Evolutionary conservation across 805 yeast species (phyloP).

Genomic region (Kuraishia ogatae): DNA sequence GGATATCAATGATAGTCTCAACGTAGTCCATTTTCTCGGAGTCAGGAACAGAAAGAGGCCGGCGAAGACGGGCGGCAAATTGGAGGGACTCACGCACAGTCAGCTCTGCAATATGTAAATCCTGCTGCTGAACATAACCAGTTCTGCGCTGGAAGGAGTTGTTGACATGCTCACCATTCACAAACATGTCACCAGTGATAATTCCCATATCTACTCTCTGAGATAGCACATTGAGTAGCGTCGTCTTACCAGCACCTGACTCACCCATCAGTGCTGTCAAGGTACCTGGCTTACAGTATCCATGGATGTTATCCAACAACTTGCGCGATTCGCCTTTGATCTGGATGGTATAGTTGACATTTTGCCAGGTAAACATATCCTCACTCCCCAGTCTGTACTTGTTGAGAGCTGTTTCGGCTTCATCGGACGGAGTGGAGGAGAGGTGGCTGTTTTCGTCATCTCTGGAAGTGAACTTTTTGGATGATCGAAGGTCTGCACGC

Average conservation of each 20-base stretch:
- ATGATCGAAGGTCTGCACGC: background rate
- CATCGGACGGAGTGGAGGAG: constrained; percentile 7
- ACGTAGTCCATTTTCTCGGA: constrained; percentile 35
- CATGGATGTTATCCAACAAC: constrained; percentile 34
- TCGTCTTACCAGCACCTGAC: constrained; percentile 59
- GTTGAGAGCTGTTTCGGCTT: background rate
- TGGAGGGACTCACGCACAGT: constrained; percentile 43
- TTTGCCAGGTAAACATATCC: constrained; percentile 55
- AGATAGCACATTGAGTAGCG: constrained; percentile 43
- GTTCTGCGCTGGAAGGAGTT: constrained; percentile 43
- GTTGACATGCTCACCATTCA: constrained; percentile 41
- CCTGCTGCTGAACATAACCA: constrained; percentile 52
- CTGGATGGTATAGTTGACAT: constrained; percentile 50
- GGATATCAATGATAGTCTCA: constrained; percentile 28
- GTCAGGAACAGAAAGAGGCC: constrained; percentile 29
- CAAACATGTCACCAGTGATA: constrained; percentile 47
- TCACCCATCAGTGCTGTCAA: constrained; percentile 58
- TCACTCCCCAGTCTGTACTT: constrained; percentile 23
- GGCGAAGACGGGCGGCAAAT: constrained; percentile 42
- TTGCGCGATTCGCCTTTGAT: constrained; percentile 30
- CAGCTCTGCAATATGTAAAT: constrained; percentile 37
- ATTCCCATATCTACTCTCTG: constrained; percentile 44
- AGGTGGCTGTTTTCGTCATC: constrained; percentile 10
- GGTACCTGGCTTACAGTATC: constrained; percentile 42
- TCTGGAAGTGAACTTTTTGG: constrained; percentile 7